These are phyloP conservation scores for Candida patagonica DNA, from an alignment of 805 yeast species.

Conservation along the genomic window DNA sequence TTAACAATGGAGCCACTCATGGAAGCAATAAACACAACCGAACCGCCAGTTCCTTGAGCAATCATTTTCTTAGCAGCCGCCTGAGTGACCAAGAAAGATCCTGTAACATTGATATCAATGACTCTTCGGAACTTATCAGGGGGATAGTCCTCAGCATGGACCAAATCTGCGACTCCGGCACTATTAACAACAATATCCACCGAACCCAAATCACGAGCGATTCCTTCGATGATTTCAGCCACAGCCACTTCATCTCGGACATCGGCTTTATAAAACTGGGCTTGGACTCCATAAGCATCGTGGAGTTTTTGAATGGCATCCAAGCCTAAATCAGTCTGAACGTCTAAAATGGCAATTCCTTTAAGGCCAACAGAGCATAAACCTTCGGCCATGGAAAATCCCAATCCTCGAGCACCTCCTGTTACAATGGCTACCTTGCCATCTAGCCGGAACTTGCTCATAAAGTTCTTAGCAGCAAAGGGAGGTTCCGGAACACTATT, in stretches of 20 bases:
- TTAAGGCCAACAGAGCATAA: constrained; percentile 45
- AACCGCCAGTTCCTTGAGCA: constrained; percentile 44
- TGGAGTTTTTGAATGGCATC: constrained; percentile 50
- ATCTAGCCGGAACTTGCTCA: constrained; percentile 42
- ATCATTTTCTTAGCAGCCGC: constrained; percentile 60
- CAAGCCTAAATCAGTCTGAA: constrained; percentile 51
- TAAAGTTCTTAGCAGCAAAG: constrained; percentile 29
- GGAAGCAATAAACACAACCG: constrained; percentile 56
- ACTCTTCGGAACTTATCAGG: constrained; percentile 54
- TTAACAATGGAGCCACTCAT: constrained; percentile 66
- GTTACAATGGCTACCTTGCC: constrained; percentile 57
- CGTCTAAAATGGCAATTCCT: constrained; percentile 46
- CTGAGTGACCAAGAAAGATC: constrained; percentile 58
- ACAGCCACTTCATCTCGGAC: constrained; percentile 46
- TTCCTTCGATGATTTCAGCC: constrained; percentile 40
- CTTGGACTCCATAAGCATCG: constrained; percentile 42
- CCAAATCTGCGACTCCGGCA: constrained; percentile 62
- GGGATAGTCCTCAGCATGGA: constrained; percentile 62
- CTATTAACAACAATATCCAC: constrained; percentile 51
- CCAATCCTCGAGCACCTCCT: constrained; percentile 64
- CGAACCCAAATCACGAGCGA: constrained; percentile 45
- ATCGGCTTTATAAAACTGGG: constrained; percentile 57
- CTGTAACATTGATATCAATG: constrained; percentile 56
- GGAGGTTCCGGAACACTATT: constrained; percentile 25
- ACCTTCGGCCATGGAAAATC: constrained; percentile 52